Evolutionary conservation across 345 rosid species (phyloP).

Genomic region (Trapa bicornis): DNA sequence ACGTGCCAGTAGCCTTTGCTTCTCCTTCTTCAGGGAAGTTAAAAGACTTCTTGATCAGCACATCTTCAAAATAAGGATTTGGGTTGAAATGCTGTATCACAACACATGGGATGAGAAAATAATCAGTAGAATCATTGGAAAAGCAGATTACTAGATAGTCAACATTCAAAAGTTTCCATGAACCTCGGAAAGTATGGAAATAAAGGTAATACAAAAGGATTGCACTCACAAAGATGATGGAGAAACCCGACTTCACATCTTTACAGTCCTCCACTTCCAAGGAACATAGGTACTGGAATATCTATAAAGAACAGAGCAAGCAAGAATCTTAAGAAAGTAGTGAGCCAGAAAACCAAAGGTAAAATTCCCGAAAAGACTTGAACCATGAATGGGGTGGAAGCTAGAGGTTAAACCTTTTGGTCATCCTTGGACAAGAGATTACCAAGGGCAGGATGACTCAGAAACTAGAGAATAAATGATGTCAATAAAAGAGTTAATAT

Average conservation of each 20-base stretch:
- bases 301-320: conserved; percentile 23
- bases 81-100: conserved; percentile 49
- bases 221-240: conserved; percentile 73
- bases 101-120: conserved; percentile 2
- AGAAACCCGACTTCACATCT: conserved; percentile 83
- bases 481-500: too few species aligned
- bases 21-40: conserved; percentile 79
- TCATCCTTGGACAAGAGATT: conserved; percentile 67
- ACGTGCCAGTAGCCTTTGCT: conserved; percentile 59
- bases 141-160: not conserved
- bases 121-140: not conserved
- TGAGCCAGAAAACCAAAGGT: not conserved
- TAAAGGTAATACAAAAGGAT: not conserved
- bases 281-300: conserved; percentile 54
- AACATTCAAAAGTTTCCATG: not conserved
- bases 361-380: not conserved
- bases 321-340: conserved; percentile 2
- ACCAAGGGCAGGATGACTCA: conserved; percentile 78
- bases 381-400: not conserved
- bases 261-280: conserved; percentile 82
- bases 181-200: not conserved
- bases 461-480: conserved; percentile 35
- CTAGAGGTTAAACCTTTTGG: conserved; percentile 51
- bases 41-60: conserved; percentile 61
- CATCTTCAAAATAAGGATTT: conserved; percentile 76